Percentiles rank a stretch among this genome's conserved stretches.
Conservation (phyloP, 495 filamentous ascomycete genomes). For the Podospora appendiculata region DNA sequence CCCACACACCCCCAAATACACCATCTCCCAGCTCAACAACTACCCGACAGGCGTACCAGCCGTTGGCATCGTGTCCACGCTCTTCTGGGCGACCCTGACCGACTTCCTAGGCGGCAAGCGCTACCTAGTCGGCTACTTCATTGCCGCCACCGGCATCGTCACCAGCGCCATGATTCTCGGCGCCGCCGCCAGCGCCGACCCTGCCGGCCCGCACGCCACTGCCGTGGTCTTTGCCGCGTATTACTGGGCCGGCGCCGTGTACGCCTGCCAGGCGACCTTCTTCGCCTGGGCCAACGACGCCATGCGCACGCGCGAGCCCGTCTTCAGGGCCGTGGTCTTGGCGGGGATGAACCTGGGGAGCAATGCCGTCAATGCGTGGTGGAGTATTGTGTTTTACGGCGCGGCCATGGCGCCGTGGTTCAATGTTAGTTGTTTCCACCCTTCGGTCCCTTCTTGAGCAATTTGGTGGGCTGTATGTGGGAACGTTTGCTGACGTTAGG, state of each 20-base stretch:
- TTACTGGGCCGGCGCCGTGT: constrained; percentile 48
- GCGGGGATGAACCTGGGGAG: constrained; percentile 52
- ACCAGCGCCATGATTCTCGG: constrained; percentile 43
- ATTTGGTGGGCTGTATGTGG: background rate
- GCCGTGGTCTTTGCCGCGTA: constrained; percentile 41
- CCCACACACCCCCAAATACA: constrained; percentile 23
- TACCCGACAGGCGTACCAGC: constrained; percentile 44
- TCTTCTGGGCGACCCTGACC: constrained; percentile 50
- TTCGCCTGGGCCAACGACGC: constrained; percentile 58
- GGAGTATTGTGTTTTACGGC: constrained; percentile 58
- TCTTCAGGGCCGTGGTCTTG: constrained; percentile 40
- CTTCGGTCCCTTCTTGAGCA: background rate
- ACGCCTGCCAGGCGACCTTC: constrained; percentile 53
- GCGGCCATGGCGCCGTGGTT: constrained; percentile 52
- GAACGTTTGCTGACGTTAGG: constrained; percentile 4
- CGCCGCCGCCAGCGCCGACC: constrained; percentile 26
- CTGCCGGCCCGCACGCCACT: constrained; percentile 7
- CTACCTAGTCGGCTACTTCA: constrained; percentile 48
- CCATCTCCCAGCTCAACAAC: constrained; percentile 41
- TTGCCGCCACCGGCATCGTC: constrained; percentile 39
- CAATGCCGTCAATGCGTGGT: constrained; percentile 54
- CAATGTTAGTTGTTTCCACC: constrained; percentile 24
- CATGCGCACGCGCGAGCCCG: constrained; percentile 37
- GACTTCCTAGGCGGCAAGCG: constrained; percentile 42
- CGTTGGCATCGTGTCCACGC: constrained; percentile 44